Base-by-base conservation (phyloP, 2,329 filamentous ascomycete genomes). In the Aureobasidium sp. region DNA sequence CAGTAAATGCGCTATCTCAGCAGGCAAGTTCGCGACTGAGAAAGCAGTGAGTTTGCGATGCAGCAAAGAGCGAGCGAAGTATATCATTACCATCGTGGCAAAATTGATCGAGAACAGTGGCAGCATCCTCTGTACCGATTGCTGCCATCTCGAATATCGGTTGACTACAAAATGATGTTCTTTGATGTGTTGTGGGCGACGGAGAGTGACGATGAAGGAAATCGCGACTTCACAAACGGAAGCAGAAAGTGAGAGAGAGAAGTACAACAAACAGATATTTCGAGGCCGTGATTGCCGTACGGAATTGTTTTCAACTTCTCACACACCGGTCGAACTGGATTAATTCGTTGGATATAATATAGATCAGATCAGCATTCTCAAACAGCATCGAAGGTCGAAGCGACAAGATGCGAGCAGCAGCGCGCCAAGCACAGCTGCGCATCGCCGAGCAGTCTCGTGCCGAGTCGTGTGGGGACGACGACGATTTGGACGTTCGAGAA, bases 1-100 rank as follows among this genome's bases (percentile, higher is more conserved):
- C 70, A 92, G 87, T 65, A 93, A 82, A 76, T 92, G 91, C 23
- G 87, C 86, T 64, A 94, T 86, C 75, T 94, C 90, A 66, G 90
- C 88, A 65, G 89, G 89, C 32, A 93, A 80, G 70, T 94, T 94
- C 69, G 88, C 86, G 23, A 88, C 87, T 80, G 64, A 5, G 27
- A 12, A 9, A 61, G 58, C 29, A 63, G 58, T 61, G 41, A 58
- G 26, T 20, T 60, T 32, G 15, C 44, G 32, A 13, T 6, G 37
- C 13, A 7, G 1, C 32, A 6, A 4, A 20, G 9, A 9, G 50
- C 46, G 41, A 57, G 17, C 15, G 63, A 36, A 57, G n/a, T 34
- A n/a, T 29, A 6, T 41, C 65, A 70, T 62, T 71, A 81, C 81
- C 83, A 79, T 87, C 84, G 68, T 87, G 75, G 78, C 87, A 84